These are phyloP conservation scores for Dipteronia dyeriana DNA, from an alignment of 345 rosid genomes.

Conservation along the genomic window DNA sequence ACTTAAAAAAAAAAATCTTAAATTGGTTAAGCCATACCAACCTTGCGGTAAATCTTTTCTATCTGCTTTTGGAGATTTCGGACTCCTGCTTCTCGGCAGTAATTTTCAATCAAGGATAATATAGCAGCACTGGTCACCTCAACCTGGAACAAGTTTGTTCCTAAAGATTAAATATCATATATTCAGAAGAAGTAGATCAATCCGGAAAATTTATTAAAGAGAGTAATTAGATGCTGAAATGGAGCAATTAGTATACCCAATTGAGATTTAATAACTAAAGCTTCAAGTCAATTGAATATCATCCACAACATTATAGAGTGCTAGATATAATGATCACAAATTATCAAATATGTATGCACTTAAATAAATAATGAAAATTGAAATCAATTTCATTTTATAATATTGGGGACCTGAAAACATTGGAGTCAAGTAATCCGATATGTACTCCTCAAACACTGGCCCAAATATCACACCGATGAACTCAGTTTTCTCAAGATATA, in stretches of 20 bases:
- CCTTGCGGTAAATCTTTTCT: constrained; percentile 99
- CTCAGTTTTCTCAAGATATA: neutral
- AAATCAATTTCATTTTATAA: neutral
- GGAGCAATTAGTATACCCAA: neutral
- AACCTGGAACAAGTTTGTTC: constrained; percentile 53
- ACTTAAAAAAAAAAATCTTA: no score
- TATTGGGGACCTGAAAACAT: neutral
- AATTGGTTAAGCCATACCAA: constrained; percentile 22
- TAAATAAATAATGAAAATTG: no score
- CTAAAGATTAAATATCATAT: neutral
- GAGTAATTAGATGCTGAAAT: neutral
- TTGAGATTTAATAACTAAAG: neutral
- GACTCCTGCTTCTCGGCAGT: constrained; percentile 99
- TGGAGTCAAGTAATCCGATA: neutral
- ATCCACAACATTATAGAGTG: neutral
- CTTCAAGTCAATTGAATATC: neutral
- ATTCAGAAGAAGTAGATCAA: neutral
- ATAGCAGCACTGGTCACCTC: constrained; percentile 86
- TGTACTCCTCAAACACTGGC: neutral
- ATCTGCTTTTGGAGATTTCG: constrained; percentile 99
- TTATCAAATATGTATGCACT: neutral
- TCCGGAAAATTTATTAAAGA: neutral
- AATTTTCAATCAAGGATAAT: constrained; percentile 85
- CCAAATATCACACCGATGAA: neutral
- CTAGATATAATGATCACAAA: neutral